phyloP scores from a whole-genome alignment of 176 grass and related monocot species.

The Cocos nucifera region DNA sequence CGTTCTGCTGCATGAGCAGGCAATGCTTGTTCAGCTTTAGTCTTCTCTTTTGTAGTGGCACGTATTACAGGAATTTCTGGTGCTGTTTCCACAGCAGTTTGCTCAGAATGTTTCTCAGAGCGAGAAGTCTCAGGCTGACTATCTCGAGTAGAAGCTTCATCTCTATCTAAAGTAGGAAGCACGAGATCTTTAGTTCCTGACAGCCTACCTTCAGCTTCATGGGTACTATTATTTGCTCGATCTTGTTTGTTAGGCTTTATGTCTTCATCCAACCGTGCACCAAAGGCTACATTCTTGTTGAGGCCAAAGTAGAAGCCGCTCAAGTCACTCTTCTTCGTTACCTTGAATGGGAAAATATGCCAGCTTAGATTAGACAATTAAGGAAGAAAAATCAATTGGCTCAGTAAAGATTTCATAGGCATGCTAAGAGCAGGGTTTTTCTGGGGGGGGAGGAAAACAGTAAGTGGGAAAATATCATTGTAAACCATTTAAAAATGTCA shows the following conservation, averaged over 20 bases:
- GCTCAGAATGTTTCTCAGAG: conserved; percentile 15
- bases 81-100: conserved; percentile 10
- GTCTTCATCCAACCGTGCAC: conserved; percentile 25
- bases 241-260: conserved; percentile 27
- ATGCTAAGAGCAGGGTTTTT: no score
- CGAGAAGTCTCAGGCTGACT: conserved; percentile 23
- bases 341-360: conserved; percentile 30
- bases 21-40: conserved; percentile 8
- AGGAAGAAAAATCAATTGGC: no score
- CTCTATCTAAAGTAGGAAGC: conserved; percentile 22
- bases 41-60: conserved; percentile 13
- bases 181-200: conserved; percentile 22
- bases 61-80: conserved; percentile 1
- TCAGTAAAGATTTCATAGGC: no score
- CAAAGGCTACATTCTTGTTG: conserved; percentile 79
- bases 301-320: conserved; percentile 96
- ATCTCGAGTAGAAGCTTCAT: conserved; percentile 31
- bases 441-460: no score
- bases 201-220: conserved; percentile 27
- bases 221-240: conserved; percentile 14
- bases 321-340: conserved; percentile 94
- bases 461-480: no score
- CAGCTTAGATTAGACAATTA: no score
- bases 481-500: no score
- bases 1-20: conserved; percentile 16